phyloP scores from a whole-genome alignment of 2,329 filamentous ascomycete genomes.

The Chaetomium globosum region DNA sequence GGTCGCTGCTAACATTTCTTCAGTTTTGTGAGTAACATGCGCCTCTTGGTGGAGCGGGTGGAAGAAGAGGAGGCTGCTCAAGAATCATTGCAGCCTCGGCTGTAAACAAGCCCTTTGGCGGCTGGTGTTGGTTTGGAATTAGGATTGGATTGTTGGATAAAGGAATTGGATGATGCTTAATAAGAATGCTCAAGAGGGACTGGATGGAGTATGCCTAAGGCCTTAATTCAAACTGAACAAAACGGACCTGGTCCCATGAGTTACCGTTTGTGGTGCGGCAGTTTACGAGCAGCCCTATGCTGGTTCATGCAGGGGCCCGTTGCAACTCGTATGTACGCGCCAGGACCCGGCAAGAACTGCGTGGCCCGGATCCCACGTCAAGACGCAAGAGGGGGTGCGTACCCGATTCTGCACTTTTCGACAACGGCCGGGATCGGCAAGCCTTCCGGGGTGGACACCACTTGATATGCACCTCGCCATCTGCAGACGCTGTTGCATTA shows the following conservation, averaged over 20 bases:
- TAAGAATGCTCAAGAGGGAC: not conserved
- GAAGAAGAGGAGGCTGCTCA: constrained; percentile 24
- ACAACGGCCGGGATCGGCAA: not conserved
- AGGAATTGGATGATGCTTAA: not conserved
- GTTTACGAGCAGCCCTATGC: not conserved
- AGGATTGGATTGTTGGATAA: too few relatives aligned
- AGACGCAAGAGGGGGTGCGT: not conserved
- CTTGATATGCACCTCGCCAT: not conserved
- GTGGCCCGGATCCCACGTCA: not conserved
- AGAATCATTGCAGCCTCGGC: constrained; percentile 7
- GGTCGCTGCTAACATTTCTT: not conserved
- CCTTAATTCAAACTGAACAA: not conserved
- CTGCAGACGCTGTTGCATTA: constrained; percentile 6
- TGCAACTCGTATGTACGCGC: not conserved
- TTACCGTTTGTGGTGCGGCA: not conserved
- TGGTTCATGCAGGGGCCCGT: not conserved
- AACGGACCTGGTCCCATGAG: not conserved
- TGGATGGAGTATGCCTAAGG: not conserved
- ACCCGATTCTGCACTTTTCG: not conserved
- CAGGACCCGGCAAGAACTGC: not conserved
- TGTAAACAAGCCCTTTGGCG: not conserved
- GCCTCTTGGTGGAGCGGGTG: constrained; percentile 29
- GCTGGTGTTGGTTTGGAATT: too few relatives aligned
- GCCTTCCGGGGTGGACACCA: not conserved
- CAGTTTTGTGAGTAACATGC: constrained; percentile 31